Evolutionary conservation across 192 early-diverging fungal species (phyloP), one percentile per base, ranked within the genome.

Genomic region (Martensiomyces pterosporus): DNA sequence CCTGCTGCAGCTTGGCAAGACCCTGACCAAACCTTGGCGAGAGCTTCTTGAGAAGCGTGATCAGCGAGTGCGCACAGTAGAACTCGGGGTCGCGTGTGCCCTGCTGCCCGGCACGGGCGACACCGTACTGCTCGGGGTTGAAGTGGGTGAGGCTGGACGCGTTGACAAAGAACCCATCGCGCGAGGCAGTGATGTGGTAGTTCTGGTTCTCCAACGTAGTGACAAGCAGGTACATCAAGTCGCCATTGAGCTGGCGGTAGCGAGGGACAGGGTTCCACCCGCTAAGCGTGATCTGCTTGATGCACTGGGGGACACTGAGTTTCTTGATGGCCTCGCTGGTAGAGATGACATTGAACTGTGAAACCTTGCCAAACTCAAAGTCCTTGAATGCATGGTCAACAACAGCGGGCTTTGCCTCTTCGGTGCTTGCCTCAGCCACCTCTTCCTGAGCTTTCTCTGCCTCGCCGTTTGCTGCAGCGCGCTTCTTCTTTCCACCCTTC

Each of bases 251-350:
- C 41, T 83, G 80, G 24, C 84, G 81, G 43, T 82, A 62, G 25
- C 81, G 80, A 6, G 91, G 85, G 12, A 90, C 87, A 18, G 94
- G 93, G 64, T 97, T 99, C 94, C 94, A 97, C 21, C 83, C 81
- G 45, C 93, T 96, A 18, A 93, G 55, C 13, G 80, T 60, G 45
- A 98, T 60, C 43, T 80, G 82, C 47, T 84, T 85, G 44, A 89
- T 46, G 43, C 86, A 88, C 55, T 82, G 68, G 6, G 84, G 82
- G 21, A 71, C 52, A 5, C 62, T 63, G 27, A 71, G 57, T 39
- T 71, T 49, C 49, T 80, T 65, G 43, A 81, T 72, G 22, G 64
- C 74, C 24, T 64, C 49, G 9, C 22, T 81, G 78, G 39, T 84
- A 50, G 52, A 88, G 74, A 41, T 79, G 53, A 35, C 78, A 57